Conservation (phyloP, 2,329 filamentous ascomycete genomes). For the Albophoma yamanashiensis region DNA sequence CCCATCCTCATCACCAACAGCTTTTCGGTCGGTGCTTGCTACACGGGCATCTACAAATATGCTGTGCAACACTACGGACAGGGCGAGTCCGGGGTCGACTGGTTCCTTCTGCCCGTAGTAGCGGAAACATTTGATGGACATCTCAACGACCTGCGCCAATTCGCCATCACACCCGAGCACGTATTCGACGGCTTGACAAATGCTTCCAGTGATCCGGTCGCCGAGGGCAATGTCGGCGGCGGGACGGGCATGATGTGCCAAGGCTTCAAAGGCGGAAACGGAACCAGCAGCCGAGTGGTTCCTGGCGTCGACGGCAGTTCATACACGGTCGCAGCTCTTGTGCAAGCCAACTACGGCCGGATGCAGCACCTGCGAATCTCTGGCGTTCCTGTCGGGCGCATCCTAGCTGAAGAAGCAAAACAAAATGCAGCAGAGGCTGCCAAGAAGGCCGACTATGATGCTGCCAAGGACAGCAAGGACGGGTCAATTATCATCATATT, state of each 20-base stretch:
- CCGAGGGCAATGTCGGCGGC: conserved; percentile 53
- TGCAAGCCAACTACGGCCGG: conserved; percentile 56
- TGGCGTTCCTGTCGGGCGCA: conserved; percentile 50
- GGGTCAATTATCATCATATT: conserved; percentile 24
- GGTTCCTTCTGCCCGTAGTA: conserved; percentile 47
- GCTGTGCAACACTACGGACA: conserved; percentile 33
- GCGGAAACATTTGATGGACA: conserved; percentile 54
- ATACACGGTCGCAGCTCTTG: conserved; percentile 51
- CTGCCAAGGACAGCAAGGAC: conserved; percentile 10
- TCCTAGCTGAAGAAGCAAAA: conserved; percentile 23
- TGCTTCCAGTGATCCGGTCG: conserved; percentile 38
- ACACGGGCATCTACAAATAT: conserved; percentile 48
- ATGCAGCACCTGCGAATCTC: conserved; percentile 44
- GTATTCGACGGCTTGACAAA: conserved; percentile 41
- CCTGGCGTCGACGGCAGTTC: conserved; percentile 18
- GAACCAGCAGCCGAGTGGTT: conserved; percentile 44
- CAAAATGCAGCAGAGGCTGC: not conserved
- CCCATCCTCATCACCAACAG: conserved; percentile 52
- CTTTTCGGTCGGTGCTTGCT: conserved; percentile 44
- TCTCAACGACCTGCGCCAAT: conserved; percentile 44
- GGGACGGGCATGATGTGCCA: conserved; percentile 59
- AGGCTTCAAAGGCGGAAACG: conserved; percentile 57
- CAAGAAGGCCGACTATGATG: not conserved
- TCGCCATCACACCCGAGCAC: conserved; percentile 42
- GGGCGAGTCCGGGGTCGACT: conserved; percentile 32